Conservation (phyloP, 2,329 filamentous ascomycete species). For the Fusarium sp. region DNA sequence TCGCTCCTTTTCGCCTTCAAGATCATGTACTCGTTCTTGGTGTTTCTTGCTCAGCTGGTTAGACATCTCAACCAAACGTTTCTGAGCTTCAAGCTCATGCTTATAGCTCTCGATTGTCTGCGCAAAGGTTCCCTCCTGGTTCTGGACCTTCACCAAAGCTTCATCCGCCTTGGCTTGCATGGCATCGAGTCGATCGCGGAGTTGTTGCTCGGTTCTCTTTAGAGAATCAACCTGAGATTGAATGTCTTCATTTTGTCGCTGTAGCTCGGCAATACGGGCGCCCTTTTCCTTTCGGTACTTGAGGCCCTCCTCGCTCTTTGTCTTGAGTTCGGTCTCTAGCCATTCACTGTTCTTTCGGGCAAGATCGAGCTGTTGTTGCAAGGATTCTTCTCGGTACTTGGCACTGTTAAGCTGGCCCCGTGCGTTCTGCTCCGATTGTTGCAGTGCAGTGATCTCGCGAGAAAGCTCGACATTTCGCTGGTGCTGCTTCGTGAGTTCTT, state of each 20-base stretch:
- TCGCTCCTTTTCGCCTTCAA: slow-evolving; percentile 69
- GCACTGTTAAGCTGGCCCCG: slow-evolving; percentile 82
- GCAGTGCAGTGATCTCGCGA: slow-evolving; percentile 81
- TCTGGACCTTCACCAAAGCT: slow-evolving; percentile 80
- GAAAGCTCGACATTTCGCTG: slow-evolving; percentile 86
- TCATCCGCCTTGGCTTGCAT: slow-evolving; percentile 89
- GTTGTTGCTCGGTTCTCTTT: slow-evolving; percentile 79
- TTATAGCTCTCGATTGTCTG: slow-evolving; percentile 87
- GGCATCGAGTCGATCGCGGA: slow-evolving; percentile 84
- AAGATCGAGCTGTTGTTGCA: slow-evolving; percentile 90
- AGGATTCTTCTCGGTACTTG: slow-evolving; percentile 88
- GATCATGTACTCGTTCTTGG: slow-evolving; percentile 73
- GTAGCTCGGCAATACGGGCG: slow-evolving; percentile 85
- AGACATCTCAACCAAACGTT: slow-evolving; percentile 83
- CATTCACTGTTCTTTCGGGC: slow-evolving; percentile 92
- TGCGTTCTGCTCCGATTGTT: slow-evolving; percentile 84
- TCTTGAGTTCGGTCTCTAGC: slow-evolving; percentile 91
- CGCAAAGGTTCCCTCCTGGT: slow-evolving; percentile 83
- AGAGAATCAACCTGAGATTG: slow-evolving; percentile 79
- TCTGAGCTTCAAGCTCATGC: slow-evolving; percentile 83
- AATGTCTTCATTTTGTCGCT: slow-evolving; percentile 88
- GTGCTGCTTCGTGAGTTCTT: slow-evolving; percentile 88
- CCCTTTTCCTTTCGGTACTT: slow-evolving; percentile 96
- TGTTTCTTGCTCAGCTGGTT: slow-evolving; percentile 79
- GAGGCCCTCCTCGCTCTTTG: slow-evolving; percentile 84